Base-by-base conservation (phyloP, 306 rosid species). In the Parietaria judaica region DNA sequence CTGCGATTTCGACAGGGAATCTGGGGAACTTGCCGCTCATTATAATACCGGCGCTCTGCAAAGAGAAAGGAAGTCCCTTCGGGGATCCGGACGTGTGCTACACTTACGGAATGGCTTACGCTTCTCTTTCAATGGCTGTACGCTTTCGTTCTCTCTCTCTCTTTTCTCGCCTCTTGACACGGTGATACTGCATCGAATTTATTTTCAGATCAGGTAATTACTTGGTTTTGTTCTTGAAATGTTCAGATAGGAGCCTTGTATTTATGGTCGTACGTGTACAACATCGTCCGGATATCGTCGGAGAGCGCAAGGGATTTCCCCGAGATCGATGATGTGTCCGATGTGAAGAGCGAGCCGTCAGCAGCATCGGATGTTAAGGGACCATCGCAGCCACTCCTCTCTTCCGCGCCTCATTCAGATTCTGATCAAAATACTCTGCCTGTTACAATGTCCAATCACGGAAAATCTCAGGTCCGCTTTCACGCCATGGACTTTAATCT, bases 251-350 rank as follows among this genome's bases (percentile, higher is more conserved):
- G 95, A 78, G 76, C 88, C 70, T 4, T 87, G 60, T 84, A 36
- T 53, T 58, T 90, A 66, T 90, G 95, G 97, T 77, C 86, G 14
- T 90, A 81, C 46, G 95, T 87, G 36, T 90, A 82, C 79, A 90
- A 87, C 77, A 78, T 90, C 49, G 83, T 90, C 72, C 43, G 95
- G 64, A 52, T 90, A 63, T 87, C 83, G 34, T 67, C 94, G 61
- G 55, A 47, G 53, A 49, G 46, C 54, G 63, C 43, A 10, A 72
- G 46, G 59, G 77, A 70, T 59, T 6, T 53, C 35, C 7, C 56
- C 35, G 16, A 5, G n/a, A 13, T 7, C 50, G 70, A 66, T 11
- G 66, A 61, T 17, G 45, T 63, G 3, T 61, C 80, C 46, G 63
- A 67, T 49, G 57, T 14, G 13, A 64, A 53, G 71, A 62, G 58